A percentile compares a stretch with the other conserved stretches of the same genome.
Evolutionary conservation across 2,329 filamentous ascomycete genomes (phyloP).

Genomic region (Aureobasidium musti): DNA sequence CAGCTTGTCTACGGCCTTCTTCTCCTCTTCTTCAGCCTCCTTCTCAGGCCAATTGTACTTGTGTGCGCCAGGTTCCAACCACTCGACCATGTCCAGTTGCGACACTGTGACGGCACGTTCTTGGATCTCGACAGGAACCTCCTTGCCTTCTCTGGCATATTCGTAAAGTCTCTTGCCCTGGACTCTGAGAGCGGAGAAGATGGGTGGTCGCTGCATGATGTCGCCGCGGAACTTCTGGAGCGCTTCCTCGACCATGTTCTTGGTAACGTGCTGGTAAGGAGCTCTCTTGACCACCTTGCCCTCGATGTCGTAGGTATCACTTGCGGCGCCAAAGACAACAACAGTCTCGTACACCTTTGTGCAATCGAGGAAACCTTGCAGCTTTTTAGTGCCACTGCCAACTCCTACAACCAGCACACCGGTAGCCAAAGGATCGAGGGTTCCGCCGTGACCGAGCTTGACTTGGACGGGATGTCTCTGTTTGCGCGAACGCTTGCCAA

Average conservation of each 20-base stretch:
- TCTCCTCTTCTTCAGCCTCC: constrained; percentile 74
- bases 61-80: constrained; percentile 78
- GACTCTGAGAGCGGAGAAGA: constrained; percentile 91
- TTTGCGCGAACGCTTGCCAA: constrained; percentile 58
- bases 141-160: constrained; percentile 86
- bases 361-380: constrained; percentile 78
- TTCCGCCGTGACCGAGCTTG: constrained; percentile 96
- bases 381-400: constrained; percentile 80
- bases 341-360: constrained; percentile 92
- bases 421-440: constrained; percentile 89
- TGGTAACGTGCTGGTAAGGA: constrained; percentile 78
- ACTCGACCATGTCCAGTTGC: constrained; percentile 80
- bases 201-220: constrained; percentile 84
- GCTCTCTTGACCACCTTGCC: constrained; percentile 79
- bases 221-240: constrained; percentile 75
- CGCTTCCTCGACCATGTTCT: constrained; percentile 73
- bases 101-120: constrained; percentile 75
- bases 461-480: constrained; percentile 65
- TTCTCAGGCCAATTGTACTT: constrained; percentile 75
- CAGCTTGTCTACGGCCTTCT: constrained; percentile 71
- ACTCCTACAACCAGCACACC: constrained; percentile 89
- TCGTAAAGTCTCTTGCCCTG: constrained; percentile 94
- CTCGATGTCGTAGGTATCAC: constrained; percentile 85
- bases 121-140: constrained; percentile 81
- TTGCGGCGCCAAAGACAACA: constrained; percentile 86